Base-by-base conservation (phyloP, 345 rosid species). In the Citrus trifoliata region DNA sequence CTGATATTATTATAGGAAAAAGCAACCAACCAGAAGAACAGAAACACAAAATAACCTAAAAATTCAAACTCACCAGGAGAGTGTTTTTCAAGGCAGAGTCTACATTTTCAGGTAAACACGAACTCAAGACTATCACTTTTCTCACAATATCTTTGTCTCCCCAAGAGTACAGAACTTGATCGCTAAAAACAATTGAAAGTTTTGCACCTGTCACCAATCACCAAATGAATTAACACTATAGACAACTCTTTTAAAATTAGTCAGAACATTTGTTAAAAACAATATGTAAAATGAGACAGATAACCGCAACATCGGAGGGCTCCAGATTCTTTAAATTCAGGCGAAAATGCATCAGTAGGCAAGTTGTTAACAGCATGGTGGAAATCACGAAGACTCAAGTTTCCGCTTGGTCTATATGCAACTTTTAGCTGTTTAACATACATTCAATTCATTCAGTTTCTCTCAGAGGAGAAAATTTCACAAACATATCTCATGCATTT, bases 281-380 rank as follows among this genome's bases (percentile, higher is more conserved):
- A 28, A 32, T 5, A 73, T 73, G 77, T 60, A 71, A 68, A 58
- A 51, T 75, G n/a, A 66, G 72, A 40, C n/a, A 61, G 24, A 63
- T 0, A 71, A 93, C 93, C 88, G 58, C 85, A 42, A 70, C 87
- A 77, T 68, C 74, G 74, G 68, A 80, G 77, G 77, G 83, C 78
- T 80, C 89, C 90, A 21, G 89, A 81, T 75, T 83, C 92, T 78
- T 85, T 75, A 51, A 88, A 80, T 78, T 91, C 92, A 37, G 95
- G 95, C 51, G 51, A 51, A 82, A 89, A 93, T 27, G 88, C 86
- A 79, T 90, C 92, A 10, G 30, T 38, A 25, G 98, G 95, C 82
- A 93, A 80, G 82, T 78, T 86, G 71, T 89, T 87, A 72, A 93
- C 94, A 74, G 98, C 94, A 0, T 84, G 93, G 83, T 95, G 98